Conservation (phyloP, 2,329 filamentous ascomycete genomes). For the Chaetomium sp. region DNA sequence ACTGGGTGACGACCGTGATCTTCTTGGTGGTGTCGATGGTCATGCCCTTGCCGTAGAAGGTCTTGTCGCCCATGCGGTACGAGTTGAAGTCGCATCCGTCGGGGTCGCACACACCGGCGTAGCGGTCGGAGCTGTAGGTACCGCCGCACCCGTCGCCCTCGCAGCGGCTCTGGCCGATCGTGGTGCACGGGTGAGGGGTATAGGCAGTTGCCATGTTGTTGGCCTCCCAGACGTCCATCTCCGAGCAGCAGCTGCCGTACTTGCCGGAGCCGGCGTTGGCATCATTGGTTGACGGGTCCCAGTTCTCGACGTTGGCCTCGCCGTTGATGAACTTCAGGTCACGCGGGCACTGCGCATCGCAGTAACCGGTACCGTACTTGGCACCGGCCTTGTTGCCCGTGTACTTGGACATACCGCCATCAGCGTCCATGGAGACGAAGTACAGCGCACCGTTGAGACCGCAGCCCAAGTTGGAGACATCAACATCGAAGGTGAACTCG, state of each 20-base stretch:
- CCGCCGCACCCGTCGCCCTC: conserved; percentile 46
- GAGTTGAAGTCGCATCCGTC: conserved; percentile 66
- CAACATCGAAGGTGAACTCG: conserved; percentile 68
- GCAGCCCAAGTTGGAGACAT: conserved; percentile 61
- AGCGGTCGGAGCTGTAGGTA: conserved; percentile 47
- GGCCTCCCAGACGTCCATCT: conserved; percentile 57
- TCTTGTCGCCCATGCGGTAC: conserved; percentile 57
- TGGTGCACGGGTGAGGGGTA: conserved; percentile 59
- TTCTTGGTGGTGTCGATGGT: conserved; percentile 54
- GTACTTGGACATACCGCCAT: conserved; percentile 48
- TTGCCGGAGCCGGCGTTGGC: conserved; percentile 47
- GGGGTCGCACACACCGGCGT: conserved; percentile 58
- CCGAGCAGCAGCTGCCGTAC: conserved; percentile 53
- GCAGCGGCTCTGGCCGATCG: conserved; percentile 45
- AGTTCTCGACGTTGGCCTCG: conserved; percentile 47
- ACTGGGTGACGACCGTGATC: conserved; percentile 63
- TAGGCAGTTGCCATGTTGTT: conserved; percentile 58
- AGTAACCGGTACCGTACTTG: conserved; percentile 52
- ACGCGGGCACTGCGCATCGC: conserved; percentile 48
- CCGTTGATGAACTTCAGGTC: conserved; percentile 54
- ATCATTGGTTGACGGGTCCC: conserved; percentile 46
- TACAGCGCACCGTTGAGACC: conserved; percentile 68
- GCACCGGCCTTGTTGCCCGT: conserved; percentile 46
- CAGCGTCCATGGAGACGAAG: conserved; percentile 54
- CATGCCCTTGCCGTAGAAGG: conserved; percentile 55